Percentiles rank a stretch among this genome's conserved stretches.
Conservation (phyloP, 2,329 filamentous ascomycete genomes). For the Ceratocystis colombiana region DNA sequence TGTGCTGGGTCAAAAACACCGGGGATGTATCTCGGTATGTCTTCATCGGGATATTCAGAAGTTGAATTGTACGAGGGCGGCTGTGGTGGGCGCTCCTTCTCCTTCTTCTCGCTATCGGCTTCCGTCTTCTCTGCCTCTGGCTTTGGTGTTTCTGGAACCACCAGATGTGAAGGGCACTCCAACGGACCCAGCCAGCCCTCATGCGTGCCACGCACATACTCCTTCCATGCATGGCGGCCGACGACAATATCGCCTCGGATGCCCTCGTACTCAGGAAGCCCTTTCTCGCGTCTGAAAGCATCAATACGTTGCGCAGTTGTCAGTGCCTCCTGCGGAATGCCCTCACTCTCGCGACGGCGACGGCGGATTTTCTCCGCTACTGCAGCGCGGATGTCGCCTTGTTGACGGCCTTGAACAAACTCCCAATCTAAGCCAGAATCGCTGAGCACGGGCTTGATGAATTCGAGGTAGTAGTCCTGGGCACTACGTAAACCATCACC, state of each 20-base stretch:
- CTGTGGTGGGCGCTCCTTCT: slow-evolving; percentile 50
- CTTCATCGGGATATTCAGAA: slow-evolving; percentile 57
- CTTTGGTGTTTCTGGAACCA: slow-evolving; percentile 28
- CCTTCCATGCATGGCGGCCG: slow-evolving; percentile 91
- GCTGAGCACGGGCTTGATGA: slow-evolving; percentile 84
- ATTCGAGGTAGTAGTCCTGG: slow-evolving; percentile 94
- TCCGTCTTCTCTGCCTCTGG: slow-evolving; percentile 28
- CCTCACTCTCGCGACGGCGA: slow-evolving; percentile 49
- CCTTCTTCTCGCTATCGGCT: slow-evolving; percentile 40
- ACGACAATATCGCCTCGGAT: slow-evolving; percentile 77
- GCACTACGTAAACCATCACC: slow-evolving; percentile 72
- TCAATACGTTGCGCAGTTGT: slow-evolving; percentile 48
- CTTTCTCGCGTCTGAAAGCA: slow-evolving; percentile 53
- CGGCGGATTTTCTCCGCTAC: slow-evolving; percentile 79
- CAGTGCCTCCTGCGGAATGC: slow-evolving; percentile 40
- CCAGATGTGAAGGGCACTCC: slow-evolving; percentile 44
- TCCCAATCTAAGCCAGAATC: slow-evolving; percentile 91
- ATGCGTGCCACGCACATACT: slow-evolving; percentile 85
- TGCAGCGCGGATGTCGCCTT: slow-evolving; percentile 84
- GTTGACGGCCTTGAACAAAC: slow-evolving; percentile 79
- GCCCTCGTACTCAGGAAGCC: slow-evolving; percentile 61
- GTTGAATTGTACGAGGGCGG: slow-evolving; percentile 65
- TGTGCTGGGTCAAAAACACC: slow-evolving; percentile 60
- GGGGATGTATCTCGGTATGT: slow-evolving; percentile 57
- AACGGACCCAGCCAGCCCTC: slow-evolving; percentile 93